These are phyloP conservation scores for Podaxis rugospora DNA, from an alignment of 768 basidiomycete species.

Conservation along the genomic window DNA sequence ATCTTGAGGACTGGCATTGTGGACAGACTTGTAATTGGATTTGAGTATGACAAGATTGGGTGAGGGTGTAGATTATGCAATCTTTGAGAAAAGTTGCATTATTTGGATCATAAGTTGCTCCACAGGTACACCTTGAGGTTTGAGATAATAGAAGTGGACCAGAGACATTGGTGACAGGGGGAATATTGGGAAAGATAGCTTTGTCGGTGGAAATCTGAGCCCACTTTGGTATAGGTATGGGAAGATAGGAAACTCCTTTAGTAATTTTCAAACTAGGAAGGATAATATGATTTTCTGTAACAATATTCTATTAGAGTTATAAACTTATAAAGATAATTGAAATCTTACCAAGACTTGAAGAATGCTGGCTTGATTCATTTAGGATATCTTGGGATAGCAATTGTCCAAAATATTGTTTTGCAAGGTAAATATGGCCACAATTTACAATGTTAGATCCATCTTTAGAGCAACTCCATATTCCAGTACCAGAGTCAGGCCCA, in stretches of 20 bases:
- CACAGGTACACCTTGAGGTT: background rate
- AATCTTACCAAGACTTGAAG: no score
- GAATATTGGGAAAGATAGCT: background rate
- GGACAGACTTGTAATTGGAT: slow-evolving; percentile 17
- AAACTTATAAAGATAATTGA: no score
- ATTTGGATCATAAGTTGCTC: background rate
- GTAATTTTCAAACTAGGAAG: background rate
- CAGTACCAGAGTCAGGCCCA: no score
- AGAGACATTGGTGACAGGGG: no score
- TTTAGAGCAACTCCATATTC: no score
- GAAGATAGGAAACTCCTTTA: background rate
- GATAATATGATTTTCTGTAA: background rate
- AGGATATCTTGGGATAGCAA: no score
- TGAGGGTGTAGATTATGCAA: slow-evolving; percentile 14
- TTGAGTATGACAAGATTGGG: background rate
- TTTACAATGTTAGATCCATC: no score
- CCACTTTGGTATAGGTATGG: background rate
- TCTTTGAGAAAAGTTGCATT: background rate
- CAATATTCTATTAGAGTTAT: no score
- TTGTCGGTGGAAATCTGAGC: slow-evolving; percentile 11
- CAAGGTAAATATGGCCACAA: no score
- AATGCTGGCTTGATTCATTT: no score
- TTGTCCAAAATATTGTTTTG: no score
- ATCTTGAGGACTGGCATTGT: slow-evolving; percentile 1
- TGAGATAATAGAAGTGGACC: no score